Conservation (phyloP, 1,284 basidiomycete species). For the Heliocybe sulcata region DNA sequence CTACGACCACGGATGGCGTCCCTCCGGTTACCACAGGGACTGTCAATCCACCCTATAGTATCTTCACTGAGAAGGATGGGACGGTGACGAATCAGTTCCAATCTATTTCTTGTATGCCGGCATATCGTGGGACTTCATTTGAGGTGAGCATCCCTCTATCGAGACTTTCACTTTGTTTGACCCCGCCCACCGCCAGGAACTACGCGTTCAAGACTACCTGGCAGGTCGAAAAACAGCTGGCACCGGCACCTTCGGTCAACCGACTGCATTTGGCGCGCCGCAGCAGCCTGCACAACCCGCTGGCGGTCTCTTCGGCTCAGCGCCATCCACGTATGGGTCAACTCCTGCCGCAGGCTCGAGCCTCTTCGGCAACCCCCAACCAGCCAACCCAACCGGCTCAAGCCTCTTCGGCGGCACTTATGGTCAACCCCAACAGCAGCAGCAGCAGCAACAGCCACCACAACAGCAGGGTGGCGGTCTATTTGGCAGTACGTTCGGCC, state of each 20-base stretch:
- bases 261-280: constrained; percentile 33
- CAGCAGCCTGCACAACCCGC: constrained; percentile 20
- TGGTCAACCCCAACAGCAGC: neutral
- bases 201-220: constrained; percentile 67
- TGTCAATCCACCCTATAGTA: constrained; percentile 47
- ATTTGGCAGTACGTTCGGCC: neutral
- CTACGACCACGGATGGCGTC: constrained; percentile 23
- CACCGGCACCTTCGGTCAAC: constrained; percentile 37
- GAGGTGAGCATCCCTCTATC: constrained; percentile 38
- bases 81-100: constrained; percentile 54
- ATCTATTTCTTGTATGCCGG: constrained; percentile 65
- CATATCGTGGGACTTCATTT: constrained; percentile 62
- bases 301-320: constrained; percentile 13
- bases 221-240: constrained; percentile 64
- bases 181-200: constrained; percentile 39
- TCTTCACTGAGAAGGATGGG: constrained; percentile 54
- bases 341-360: neutral
- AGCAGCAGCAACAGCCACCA: neutral
- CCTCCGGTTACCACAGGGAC: constrained; percentile 58
- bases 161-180: constrained; percentile 10
- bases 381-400: neutral
- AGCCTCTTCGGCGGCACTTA: neutral
- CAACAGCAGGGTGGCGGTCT: neutral
- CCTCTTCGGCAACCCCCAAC: neutral
- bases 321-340: neutral